phyloP scores from a whole-genome alignment of 192 early-diverging fungal genomes.

The Gaertneriomyces sp. region DNA sequence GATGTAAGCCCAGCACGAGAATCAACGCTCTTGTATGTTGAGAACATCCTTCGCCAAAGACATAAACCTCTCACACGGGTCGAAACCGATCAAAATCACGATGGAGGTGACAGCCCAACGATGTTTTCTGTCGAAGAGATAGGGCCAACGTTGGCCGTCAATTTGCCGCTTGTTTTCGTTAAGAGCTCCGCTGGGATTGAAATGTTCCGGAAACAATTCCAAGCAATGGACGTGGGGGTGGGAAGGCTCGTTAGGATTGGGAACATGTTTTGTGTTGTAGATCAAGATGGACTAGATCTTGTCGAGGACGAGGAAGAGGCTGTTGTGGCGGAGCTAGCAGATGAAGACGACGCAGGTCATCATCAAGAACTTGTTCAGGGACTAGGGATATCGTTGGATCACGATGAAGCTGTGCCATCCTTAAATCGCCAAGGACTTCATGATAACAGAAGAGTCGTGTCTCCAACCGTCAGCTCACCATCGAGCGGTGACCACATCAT shows the following conservation, averaged over 20 bases:
- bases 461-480: no score
- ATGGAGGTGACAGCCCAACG: slow-evolving; percentile 35
- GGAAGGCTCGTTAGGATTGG: slow-evolving; percentile 5
- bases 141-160: slow-evolving; percentile 35
- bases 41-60: slow-evolving; percentile 27
- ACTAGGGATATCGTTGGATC: slow-evolving; percentile 27
- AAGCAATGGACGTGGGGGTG: slow-evolving; percentile 29
- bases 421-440: no score
- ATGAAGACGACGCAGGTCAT: not conserved
- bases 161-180: slow-evolving; percentile 45
- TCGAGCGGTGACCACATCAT: not conserved
- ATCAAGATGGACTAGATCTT: not conserved
- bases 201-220: slow-evolving; percentile 14
- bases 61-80: slow-evolving; percentile 3
- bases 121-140: slow-evolving; percentile 44
- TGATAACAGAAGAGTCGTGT: no score
- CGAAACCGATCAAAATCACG: slow-evolving; percentile 5
- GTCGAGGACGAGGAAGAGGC: not conserved
- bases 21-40: slow-evolving; percentile 23
- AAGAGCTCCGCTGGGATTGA: slow-evolving; percentile 39
- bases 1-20: slow-evolving; percentile 52
- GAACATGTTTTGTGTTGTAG: slow-evolving; percentile 15
- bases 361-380: slow-evolving; percentile 12
- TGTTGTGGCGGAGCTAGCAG: not conserved
- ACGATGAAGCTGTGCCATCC: not conserved